Percentiles rank a stretch among this genome's conserved stretches.
These are phyloP conservation scores for Zalaria sp. DNA, from an alignment of 2,329 filamentous ascomycete species.

Conservation along the genomic window DNA sequence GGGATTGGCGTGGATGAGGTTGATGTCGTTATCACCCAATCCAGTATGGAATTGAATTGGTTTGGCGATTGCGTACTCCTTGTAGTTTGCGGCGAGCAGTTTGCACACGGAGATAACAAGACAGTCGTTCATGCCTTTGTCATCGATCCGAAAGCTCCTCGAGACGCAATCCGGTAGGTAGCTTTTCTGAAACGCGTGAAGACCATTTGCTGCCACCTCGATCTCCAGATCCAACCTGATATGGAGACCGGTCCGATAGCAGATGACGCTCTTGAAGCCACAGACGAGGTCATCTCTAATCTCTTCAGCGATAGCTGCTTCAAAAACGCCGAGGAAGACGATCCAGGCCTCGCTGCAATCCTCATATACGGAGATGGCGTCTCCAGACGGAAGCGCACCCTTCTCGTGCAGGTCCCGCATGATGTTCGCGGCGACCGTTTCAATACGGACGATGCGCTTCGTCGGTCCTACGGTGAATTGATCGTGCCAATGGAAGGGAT, in stretches of 20 bases:
- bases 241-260: slow-evolving; percentile 62
- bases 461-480: slow-evolving; percentile 48
- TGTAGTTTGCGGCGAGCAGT: slow-evolving; percentile 35
- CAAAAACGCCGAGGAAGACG: slow-evolving; percentile 36
- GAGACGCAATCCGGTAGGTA: slow-evolving; percentile 25
- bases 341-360: slow-evolving; percentile 20
- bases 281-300: slow-evolving; percentile 54
- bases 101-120: slow-evolving; percentile 51
- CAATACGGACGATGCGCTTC: slow-evolving; percentile 65
- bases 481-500: slow-evolving; percentile 51
- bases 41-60: slow-evolving; percentile 77
- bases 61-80: slow-evolving; percentile 38
- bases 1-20: slow-evolving; percentile 55
- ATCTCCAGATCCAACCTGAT: slow-evolving; percentile 38
- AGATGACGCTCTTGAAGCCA: slow-evolving; percentile 73
- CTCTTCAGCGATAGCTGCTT: slow-evolving; percentile 37
- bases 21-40: slow-evolving; percentile 67
- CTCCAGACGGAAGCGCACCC: slow-evolving; percentile 13
- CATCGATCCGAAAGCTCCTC: slow-evolving; percentile 39
- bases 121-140: slow-evolving; percentile 53
- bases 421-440: slow-evolving; percentile 53
- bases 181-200: slow-evolving; percentile 21
- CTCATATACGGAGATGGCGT: slow-evolving; percentile 15
- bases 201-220: slow-evolving; percentile 15
- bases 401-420: slow-evolving; percentile 32